Base-by-base conservation (phyloP, 225 moss, liverwort and hornwort species). In the Climacium dendroides region DNA sequence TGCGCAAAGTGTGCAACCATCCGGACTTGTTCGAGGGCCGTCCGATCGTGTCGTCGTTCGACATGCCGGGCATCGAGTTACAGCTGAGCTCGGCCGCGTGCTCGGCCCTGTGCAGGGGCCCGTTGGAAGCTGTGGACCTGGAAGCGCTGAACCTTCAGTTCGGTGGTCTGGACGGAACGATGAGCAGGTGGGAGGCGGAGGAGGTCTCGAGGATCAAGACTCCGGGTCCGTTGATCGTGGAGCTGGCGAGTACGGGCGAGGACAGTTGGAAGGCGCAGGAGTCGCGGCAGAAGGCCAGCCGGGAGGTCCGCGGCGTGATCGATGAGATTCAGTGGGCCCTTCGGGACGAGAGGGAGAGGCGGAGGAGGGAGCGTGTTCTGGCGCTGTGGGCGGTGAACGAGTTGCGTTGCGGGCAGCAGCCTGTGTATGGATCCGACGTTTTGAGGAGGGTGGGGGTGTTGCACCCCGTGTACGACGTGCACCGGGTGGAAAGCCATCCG, bases 11-110 rank as follows among this genome's bases (percentile, higher is more conserved):
- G 87, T 98, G 98, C 90, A 98, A 98, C 80, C 98, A 98, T 88
- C 98, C 98, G 74, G 98, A 98, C 92, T 76, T 98, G 60, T 98
- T 98, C 89, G 98, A 98, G 90, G 97, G 98, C 50, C 95, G 98
- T 67, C 98, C 98, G n/a, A 98, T 98, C 89, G 91, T 96, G 43
- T 98, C 98, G 85, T 96, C 98, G 55, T 97, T 95, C 89, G 98
- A 98, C 93, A 95, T 98, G 98, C 60, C 91, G 50, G 98, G 98
- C 52, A 87, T 98, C 74, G 93, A 93, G 86, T 88, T 98, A 13
- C 96, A 95, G 78, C 90, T 98, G 79, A 98, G 97, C 89, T 95
- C 98, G 37, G 87, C 93, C 70, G 95, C 91, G 47, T 95, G 93
- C 86, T 92, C 95, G 54, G 92, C 92, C 5, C 82, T 94, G 90